Base-by-base conservation (phyloP, 108 stramenopile genomes). In the Nitzschia sp. region DNA sequence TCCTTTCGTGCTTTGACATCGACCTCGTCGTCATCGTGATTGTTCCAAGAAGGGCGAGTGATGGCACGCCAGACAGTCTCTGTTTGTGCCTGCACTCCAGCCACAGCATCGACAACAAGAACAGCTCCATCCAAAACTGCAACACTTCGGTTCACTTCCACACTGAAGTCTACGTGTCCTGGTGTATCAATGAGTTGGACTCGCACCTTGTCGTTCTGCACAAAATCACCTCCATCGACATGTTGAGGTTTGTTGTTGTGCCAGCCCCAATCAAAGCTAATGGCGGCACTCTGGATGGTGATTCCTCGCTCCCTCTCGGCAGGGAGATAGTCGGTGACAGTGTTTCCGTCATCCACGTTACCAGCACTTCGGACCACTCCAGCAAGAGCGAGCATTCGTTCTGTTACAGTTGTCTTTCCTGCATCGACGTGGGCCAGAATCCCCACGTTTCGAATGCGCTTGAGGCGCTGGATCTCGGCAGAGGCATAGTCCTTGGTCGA, bases 341-440 rank as follows among this genome's bases (percentile, higher is more conserved):
- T 98, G 52, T 96, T 91, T 38, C 99, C 99, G 21, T 80, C 83
- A 62, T 99, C 97, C 42, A 99, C 97, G 55, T 75, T 81, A 5
- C 99, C 99, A 37, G 85, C 69, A 51, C 69, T 65, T 9, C 65
- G 42, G 0, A 94, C 92, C 10, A 94, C 76, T 12, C 97, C 98
- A 12, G 96, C 83, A 50, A 97, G 63, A 41, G 90, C 95, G 51
- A 99, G 83, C 91, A 99, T 97, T 11, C 95, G 93, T 72, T 99
- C 99, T 7, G 97, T 99, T 15, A 97, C 90, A 17, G 99, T 99
- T n/a, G 99, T 99, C 72, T 98, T 99, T 24, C 99, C 99, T 2
- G 99, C 98, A 77, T 99, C 99, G 53, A 99, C 97, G 76, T 99
- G 99, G 0, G 99, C 99, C 26, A 99, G 85, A 62, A 98, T 88